Evolutionary conservation across 805 yeast genomes (phyloP), one percentile per base, ranked within the genome.

Genomic region (Saccharomycopsis vini): DNA sequence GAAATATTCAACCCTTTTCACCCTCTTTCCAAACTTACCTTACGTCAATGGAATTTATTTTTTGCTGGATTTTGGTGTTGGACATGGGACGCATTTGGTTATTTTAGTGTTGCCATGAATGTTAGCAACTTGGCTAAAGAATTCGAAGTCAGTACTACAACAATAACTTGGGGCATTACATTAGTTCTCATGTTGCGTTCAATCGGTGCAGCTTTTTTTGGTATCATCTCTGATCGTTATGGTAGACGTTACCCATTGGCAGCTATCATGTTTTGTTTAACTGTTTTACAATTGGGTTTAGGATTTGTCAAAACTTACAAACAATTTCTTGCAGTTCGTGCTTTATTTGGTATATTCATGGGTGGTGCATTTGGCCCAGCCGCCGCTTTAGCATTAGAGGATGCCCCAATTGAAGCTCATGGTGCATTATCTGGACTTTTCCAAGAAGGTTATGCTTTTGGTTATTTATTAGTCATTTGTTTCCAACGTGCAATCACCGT

Each of bases 11-110:
- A 72, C 54, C 79, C 79, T 1, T 53, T 72, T 29, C 66, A 67
- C 6, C 65, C 65, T 1, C 55, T 72, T 26, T 56, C 54, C 7
- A 60, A 61, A 40, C 56, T 72, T 49, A 57, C 62, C 4, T 46
- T 56, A 6, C 58, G 56, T 20, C 65, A 72, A 44, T 80, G 87
- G 84, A 66, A 69, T 47, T 73, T 71, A 47, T 77, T 80, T 54
- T 53, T 67, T 21, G 66, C 77, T 54, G 86, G 83, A 2, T 73
- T 76, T 51, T 57, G 63, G 26, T 82, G 78, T 28, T 81, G 88
- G 87, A 68, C 81, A 2, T 68, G 79, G 71, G 89, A 79, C 53
- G 79, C 86, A 2, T 72, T 81, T 58, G 87, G 80, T 54, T 81
- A 77, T 61, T 81, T 81, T 55, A 62, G 74, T 24, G 79, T 77